phyloP scores from a whole-genome alignment of 2,329 filamentous ascomycete genomes.

The Boeremia lycopersici region DNA sequence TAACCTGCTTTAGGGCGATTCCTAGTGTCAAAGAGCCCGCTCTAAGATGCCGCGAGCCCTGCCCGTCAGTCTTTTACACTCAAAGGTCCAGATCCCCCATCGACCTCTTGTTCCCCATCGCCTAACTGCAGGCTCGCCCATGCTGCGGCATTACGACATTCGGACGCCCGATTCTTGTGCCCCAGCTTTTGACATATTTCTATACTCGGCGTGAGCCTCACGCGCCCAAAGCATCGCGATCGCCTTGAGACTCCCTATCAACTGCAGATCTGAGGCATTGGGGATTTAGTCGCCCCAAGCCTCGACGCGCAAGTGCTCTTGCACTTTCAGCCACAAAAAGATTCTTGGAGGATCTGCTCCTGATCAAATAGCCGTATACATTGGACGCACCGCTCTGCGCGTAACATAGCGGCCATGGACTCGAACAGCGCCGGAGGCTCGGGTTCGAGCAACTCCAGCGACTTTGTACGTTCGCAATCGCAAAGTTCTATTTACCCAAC shows the following conservation, averaged over 20 bases:
- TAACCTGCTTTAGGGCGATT: slow-evolving; percentile 37
- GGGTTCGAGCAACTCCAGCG: slow-evolving; percentile 82
- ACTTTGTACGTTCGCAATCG: slow-evolving; percentile 74
- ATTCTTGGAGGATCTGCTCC: neutral
- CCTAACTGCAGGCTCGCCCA: slow-evolving; percentile 26
- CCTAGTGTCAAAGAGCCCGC: slow-evolving; percentile 30
- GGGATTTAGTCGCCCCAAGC: slow-evolving; percentile 15
- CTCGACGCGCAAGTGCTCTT: slow-evolving; percentile 8
- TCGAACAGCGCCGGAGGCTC: slow-evolving; percentile 39
- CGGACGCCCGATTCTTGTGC: slow-evolving; percentile 18
- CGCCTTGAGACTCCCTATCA: slow-evolving; percentile 1
- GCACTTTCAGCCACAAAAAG: neutral
- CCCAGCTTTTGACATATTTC: slow-evolving; percentile 21
- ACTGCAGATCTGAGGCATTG: slow-evolving; percentile 9
- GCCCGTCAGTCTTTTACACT: slow-evolving; percentile 32
- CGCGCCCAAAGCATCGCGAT: slow-evolving; percentile 12
- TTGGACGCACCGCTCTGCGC: slow-evolving; percentile 1
- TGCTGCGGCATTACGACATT: slow-evolving; percentile 33
- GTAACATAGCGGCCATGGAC: slow-evolving; percentile 35
- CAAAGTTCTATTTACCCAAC: neutral
- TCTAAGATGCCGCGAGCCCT: slow-evolving; percentile 30
- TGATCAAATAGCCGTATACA: neutral
- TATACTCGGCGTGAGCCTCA: slow-evolving; percentile 23
- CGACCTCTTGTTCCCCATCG: slow-evolving; percentile 25
- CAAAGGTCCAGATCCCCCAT: slow-evolving; percentile 32